Percentiles rank a stretch among this genome's conserved stretches.
These are phyloP conservation scores for Alternaria longipes DNA, from an alignment of 2,329 filamentous ascomycete species.

Conservation along the genomic window DNA sequence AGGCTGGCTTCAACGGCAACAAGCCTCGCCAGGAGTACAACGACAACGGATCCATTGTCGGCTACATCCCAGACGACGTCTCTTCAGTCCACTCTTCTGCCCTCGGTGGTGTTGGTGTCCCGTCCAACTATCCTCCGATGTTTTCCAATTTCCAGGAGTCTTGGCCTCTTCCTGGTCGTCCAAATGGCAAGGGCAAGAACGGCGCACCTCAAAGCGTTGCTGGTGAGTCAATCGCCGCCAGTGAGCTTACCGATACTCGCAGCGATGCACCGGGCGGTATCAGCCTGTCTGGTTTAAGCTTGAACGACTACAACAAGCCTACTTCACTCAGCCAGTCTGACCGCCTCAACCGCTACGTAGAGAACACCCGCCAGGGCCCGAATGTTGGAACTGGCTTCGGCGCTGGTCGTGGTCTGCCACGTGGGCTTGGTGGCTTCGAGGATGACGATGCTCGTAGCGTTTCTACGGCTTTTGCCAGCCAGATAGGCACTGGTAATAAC, in stretches of 20 bases:
- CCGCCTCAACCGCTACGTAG: constrained; percentile 92
- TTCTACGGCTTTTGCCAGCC: constrained; percentile 95
- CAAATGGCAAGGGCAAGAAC: constrained; percentile 71
- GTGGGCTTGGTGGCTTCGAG: constrained; percentile 59
- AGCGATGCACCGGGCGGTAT: constrained; percentile 84
- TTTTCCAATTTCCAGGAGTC: constrained; percentile 91
- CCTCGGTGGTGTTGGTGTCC: constrained; percentile 82
- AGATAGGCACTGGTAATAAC: constrained; percentile 78
- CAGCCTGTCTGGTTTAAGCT: constrained; percentile 84
- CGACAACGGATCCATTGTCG: constrained; percentile 88
- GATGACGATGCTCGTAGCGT: constrained; percentile 97
- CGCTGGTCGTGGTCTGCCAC: constrained; percentile 54
- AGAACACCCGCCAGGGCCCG: constrained; percentile 76
- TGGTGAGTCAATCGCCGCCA: constrained; percentile 91
- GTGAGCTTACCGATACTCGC: constrained; percentile 85
- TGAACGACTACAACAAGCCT: constrained; percentile 75
- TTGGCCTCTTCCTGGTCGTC: constrained; percentile 85
- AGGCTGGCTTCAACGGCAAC: constrained; percentile 56
- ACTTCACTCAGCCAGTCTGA: constrained; percentile 83
- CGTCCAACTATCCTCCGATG: constrained; percentile 89
- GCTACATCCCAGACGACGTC: constrained; percentile 96
- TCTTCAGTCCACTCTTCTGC: constrained; percentile 95
- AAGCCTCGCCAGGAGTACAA: constrained; percentile 64
- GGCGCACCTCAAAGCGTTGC: constrained; percentile 79
- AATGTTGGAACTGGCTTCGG: constrained; percentile 46